Percentiles rank a stretch among this genome's conserved stretches.
Evolutionary conservation across 83 land plant species (phyloP).

Genomic region (Picea engelmannii): DNA sequence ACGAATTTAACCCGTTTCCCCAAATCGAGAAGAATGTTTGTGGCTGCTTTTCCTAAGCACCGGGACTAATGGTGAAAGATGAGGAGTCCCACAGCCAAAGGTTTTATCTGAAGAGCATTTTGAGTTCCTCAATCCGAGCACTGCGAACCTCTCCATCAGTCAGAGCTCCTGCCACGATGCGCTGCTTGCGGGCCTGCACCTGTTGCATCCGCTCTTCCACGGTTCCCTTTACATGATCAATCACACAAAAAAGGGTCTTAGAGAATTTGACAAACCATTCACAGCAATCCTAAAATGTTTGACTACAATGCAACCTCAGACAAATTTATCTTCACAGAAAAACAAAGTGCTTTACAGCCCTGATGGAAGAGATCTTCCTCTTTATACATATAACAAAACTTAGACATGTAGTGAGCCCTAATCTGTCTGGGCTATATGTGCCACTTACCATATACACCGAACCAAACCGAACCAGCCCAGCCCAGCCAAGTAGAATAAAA

Average conservation of each 20-base stretch:
- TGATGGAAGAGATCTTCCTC: too few species aligned
- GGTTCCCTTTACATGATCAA: constrained; percentile 49
- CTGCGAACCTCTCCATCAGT: constrained; percentile 84
- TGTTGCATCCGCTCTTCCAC: constrained; percentile 90
- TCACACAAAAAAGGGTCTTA: not conserved
- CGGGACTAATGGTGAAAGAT: not conserved
- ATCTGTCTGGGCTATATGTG: too few species aligned
- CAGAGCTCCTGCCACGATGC: constrained; percentile 88
- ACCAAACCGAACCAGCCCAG: too few species aligned
- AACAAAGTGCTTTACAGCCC: too few species aligned
- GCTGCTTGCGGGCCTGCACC: constrained; percentile 85
- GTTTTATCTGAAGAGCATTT: constrained; percentile 82
- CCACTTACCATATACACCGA: too few species aligned
- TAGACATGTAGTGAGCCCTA: too few species aligned
- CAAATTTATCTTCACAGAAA: not conserved
- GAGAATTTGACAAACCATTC: not conserved
- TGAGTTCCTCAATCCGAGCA: constrained; percentile 86
- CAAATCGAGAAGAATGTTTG: not conserved
- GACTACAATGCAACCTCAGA: not conserved
- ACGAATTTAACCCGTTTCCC: too few species aligned
- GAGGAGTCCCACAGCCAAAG: not conserved
- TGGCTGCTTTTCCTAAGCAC: not conserved
- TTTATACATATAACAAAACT: too few species aligned
- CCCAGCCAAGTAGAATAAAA: too few species aligned
- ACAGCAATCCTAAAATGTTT: not conserved